Evolutionary conservation across 2,329 filamentous ascomycete species (phyloP), one percentile per base, ranked within the genome.

Genomic region (Leptographium galeiforme): DNA sequence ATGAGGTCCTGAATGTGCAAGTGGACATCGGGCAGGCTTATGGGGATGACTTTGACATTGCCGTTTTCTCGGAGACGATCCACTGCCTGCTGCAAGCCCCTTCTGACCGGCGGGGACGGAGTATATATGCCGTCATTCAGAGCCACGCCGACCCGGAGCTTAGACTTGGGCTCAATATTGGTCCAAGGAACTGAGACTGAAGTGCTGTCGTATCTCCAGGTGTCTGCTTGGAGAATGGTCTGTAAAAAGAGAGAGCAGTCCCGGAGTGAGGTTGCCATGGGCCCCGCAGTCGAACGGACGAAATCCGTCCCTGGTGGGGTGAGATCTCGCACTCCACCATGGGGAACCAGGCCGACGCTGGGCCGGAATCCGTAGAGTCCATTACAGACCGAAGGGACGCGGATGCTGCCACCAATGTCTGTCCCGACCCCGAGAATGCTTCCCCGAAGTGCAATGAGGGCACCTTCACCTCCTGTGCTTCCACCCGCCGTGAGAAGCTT

Each of bases 381-480:
- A 1, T 75, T 77, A 55, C 74, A 79, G 1, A 75, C 76, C 34
- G 77, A 76, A 2, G 69, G 69, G 8, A 71, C 68, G 6, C 78
- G 72, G 0, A 82, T 61, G 14, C 72, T 77, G 16, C 78, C 78
- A 0, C 72, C 70, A 49, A 85, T 82, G 57, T 85, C 81, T 0
- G 80, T 80, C 1, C 80, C 81, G 0, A 84, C 69, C 16, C 83
- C 83, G 1, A 84, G 57, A 1, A 74, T 71, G 53, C 75, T 79
- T 11, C 82, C 83, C 10, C 63, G 62, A 53, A 85, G 73, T 0
- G 70, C 69, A 39, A 86, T 71, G 2, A 86, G 69, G 0, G 82
- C 82, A 10, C 75, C 75, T 61, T 87, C 83, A 45, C 83, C 83
- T 5, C 83, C 83, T 0, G 79, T 82, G 38, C 76, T 81, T 7